phyloP scores from a whole-genome alignment of 805 yeast species.

The Myxozyma melibiosi region DNA sequence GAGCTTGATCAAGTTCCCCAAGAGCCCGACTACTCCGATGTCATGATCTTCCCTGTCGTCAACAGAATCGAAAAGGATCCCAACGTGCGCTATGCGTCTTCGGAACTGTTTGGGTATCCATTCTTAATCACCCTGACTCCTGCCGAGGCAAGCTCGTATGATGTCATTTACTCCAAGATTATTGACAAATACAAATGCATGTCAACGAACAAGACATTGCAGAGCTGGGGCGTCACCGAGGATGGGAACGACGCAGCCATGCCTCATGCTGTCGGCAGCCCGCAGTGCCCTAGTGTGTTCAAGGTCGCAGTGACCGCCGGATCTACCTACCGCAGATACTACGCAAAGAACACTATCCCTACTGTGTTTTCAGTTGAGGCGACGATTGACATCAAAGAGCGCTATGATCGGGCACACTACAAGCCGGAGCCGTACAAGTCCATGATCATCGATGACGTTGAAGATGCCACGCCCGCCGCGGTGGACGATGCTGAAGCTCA shows the following conservation, averaged over 20 bases:
- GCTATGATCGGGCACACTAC: slow-evolving; percentile 3
- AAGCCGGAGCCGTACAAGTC: slow-evolving; percentile 4
- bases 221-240: slow-evolving; percentile 18
- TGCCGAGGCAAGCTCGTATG: slow-evolving; percentile 59
- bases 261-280: slow-evolving; percentile 5
- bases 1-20: slow-evolving; percentile 45
- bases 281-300: slow-evolving; percentile 21
- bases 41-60: slow-evolving; percentile 24
- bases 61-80: slow-evolving; percentile 9
- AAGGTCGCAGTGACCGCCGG: not conserved
- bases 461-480: slow-evolving; percentile 4
- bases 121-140: slow-evolving; percentile 62
- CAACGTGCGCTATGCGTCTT: slow-evolving; percentile 37
- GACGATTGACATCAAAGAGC: slow-evolving; percentile 15
- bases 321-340: slow-evolving; percentile 1
- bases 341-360: slow-evolving; percentile 7
- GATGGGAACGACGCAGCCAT: not conserved
- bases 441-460: slow-evolving; percentile 5
- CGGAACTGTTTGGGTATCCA: slow-evolving; percentile 70
- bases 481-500: not conserved
- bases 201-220: slow-evolving; percentile 23
- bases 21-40: slow-evolving; percentile 40
- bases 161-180: slow-evolving; percentile 58
- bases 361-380: slow-evolving; percentile 2
- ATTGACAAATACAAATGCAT: slow-evolving; percentile 37